These are phyloP conservation scores for Hypoxylon sp. DNA, from an alignment of 2,329 filamentous ascomycete species.

Conservation along the genomic window DNA sequence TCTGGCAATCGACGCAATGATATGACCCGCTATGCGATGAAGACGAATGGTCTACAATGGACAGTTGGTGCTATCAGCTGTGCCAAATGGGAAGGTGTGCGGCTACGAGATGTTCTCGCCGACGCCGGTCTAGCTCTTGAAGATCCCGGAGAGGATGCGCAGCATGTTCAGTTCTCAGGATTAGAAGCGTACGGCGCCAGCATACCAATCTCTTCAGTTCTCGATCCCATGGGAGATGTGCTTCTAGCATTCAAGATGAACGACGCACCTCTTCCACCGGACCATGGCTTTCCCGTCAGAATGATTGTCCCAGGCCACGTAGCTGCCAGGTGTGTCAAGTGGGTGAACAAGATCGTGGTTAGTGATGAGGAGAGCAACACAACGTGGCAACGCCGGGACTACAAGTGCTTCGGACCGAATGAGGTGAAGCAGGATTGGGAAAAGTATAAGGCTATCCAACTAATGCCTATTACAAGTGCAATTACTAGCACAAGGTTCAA, in stretches of 20 bases:
- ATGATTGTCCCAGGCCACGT: constrained; percentile 71
- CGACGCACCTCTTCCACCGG: constrained; percentile 65
- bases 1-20: constrained; percentile 57
- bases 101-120: constrained; percentile 54
- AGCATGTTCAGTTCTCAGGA: constrained; percentile 58
- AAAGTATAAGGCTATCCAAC: constrained; percentile 69
- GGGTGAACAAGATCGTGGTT: constrained; percentile 70
- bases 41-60: constrained; percentile 59
- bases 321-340: constrained; percentile 74
- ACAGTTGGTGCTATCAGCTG: constrained; percentile 56
- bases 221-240: constrained; percentile 70
- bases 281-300: constrained; percentile 72
- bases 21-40: constrained; percentile 54
- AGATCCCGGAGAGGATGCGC: constrained; percentile 44
- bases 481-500: constrained; percentile 57
- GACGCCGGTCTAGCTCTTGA: constrained; percentile 50
- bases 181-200: constrained; percentile 69
- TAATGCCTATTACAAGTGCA: constrained; percentile 73
- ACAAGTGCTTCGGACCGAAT: constrained; percentile 74
- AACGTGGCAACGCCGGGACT: constrained; percentile 73
- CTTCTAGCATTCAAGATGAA: constrained; percentile 75
- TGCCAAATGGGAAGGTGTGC: constrained; percentile 57
- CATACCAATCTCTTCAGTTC: constrained; percentile 65
- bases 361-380: constrained; percentile 72
- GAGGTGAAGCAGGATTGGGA: constrained; percentile 69